Conservation (phyloP, 768 basidiomycete species). For the Nidularia pulvinata region DNA sequence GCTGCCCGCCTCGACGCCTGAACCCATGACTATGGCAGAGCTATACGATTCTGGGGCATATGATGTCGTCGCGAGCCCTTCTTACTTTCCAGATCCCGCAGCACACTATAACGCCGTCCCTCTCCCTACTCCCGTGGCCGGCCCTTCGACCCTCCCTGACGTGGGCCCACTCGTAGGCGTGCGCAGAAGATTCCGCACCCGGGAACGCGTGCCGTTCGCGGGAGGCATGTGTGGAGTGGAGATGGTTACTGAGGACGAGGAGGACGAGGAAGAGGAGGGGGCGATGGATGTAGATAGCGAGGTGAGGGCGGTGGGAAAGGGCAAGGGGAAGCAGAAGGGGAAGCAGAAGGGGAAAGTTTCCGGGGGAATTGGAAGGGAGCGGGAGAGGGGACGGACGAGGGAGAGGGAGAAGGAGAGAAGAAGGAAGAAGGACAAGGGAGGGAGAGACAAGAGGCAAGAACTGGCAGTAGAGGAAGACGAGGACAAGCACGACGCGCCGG, state of each 20-base stretch:
- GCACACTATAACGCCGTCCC: too few relatives aligned
- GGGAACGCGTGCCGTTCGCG: constrained; percentile 51
- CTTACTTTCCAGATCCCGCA: too few relatives aligned
- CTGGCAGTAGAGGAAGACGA: too few relatives aligned
- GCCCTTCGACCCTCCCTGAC: constrained; percentile 24
- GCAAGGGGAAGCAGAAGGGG: constrained; percentile 12
- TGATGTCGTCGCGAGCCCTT: not conserved
- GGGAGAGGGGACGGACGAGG: constrained; percentile 9
- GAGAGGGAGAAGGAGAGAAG: constrained; percentile 11
- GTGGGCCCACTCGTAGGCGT: constrained; percentile 65
- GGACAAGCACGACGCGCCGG: too few relatives aligned
- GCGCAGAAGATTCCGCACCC: constrained; percentile 60
- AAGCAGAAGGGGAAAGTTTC: constrained; percentile 11
- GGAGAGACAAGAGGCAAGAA: too few relatives aligned
- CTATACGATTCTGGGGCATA: not conserved
- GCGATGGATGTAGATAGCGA: not conserved
- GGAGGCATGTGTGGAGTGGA: constrained; percentile 70
- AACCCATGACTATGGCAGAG: not conserved
- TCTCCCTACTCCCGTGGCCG: not conserved
- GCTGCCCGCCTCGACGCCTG: too few relatives aligned
- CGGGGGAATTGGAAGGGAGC: not conserved
- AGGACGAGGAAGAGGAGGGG: not conserved
- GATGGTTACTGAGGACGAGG: constrained; percentile 24
- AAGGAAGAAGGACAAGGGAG: not conserved
- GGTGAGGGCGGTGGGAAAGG: constrained; percentile 2